Conservation (phyloP, 306 rosid genomes). For the Rosa lucieae region DNA sequence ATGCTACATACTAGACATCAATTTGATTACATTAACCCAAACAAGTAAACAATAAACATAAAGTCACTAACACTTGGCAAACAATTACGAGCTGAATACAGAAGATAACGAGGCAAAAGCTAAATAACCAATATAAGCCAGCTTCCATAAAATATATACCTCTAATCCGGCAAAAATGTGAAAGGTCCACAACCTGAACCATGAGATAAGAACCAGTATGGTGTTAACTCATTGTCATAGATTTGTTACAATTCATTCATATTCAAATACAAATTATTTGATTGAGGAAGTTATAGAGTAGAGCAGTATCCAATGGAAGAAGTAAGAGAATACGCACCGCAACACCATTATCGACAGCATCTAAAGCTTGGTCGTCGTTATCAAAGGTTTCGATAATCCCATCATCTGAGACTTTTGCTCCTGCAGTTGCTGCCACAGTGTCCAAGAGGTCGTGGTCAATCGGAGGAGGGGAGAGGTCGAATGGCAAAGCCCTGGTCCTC, state of each 20-base stretch:
- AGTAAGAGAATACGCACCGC: constrained; percentile 42
- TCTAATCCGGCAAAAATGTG: constrained; percentile 92
- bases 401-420: constrained; percentile 60
- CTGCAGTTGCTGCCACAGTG: constrained; percentile 41
- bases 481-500: constrained; percentile 38
- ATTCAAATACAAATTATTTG: too few relatives aligned
- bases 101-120: not conserved
- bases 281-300: not conserved
- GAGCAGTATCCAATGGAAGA: not conserved
- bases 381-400: constrained; percentile 69
- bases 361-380: constrained; percentile 76
- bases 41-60: not conserved
- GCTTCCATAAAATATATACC: constrained; percentile 45
- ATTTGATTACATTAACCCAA: not conserved
- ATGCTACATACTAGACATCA: constrained; percentile 4
- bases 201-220: constrained; percentile 2
- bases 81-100: not conserved
- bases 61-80: not conserved
- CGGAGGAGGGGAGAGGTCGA: constrained; percentile 87
- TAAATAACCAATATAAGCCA: too few relatives aligned
- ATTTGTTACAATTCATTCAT: too few relatives aligned
- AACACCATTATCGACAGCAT: constrained; percentile 61
- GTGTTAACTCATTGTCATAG: not conserved
- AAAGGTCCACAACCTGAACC: constrained; percentile 84
- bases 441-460: constrained; percentile 85